Evolutionary conservation across 306 rosid genomes (phyloP), one percentile per base, ranked within the genome.

Genomic region (Senna tora): DNA sequence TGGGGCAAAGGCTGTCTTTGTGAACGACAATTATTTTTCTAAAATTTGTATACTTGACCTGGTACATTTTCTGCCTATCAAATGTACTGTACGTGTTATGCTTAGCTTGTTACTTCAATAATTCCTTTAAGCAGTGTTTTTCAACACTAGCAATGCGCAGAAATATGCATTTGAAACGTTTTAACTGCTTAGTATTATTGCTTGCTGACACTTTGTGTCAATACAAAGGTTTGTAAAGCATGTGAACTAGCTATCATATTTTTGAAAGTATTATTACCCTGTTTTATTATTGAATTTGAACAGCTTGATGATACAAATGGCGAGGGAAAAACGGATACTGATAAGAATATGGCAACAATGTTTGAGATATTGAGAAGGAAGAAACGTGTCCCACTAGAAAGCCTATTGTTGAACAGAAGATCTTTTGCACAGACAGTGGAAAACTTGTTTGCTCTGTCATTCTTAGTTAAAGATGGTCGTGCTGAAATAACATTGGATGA

Each of bases 341-440:
- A 90, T 71, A 81, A 86, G 77, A 89, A 85, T 76, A 86, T 88
- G 96, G 49, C 84, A 9, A 86, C 77, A 0, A 90, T 90, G 90
- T 93, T 87, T 73, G 76, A 67, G 30, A 79, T 90, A 52, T 80
- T 93, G 51, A 83, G 81, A 73, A 80, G 32, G 65, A 81, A 58
- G 11, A 86, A 66, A 74, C 78, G 64, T 4, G 90, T 75, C 16
- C 77, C 39, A 28, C 90, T 88, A 33, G 97, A 93, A 67, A 61
- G 82, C 43, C 72, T 89, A 34, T 75, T 93, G 47, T 69, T 93
- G 55, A 87, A 90, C 76, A 85, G 90, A 41, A 65, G 6, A 34
- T 90, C 96, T 9, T 93, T 90, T 78, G 84, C 96, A 25, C 96
- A 90, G 83, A 93, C 93, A 0, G 92, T 93, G 12, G 98, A 93